These are phyloP conservation scores for Xylaria sp. DNA, from an alignment of 2,329 filamentous ascomycete species.

Conservation along the genomic window DNA sequence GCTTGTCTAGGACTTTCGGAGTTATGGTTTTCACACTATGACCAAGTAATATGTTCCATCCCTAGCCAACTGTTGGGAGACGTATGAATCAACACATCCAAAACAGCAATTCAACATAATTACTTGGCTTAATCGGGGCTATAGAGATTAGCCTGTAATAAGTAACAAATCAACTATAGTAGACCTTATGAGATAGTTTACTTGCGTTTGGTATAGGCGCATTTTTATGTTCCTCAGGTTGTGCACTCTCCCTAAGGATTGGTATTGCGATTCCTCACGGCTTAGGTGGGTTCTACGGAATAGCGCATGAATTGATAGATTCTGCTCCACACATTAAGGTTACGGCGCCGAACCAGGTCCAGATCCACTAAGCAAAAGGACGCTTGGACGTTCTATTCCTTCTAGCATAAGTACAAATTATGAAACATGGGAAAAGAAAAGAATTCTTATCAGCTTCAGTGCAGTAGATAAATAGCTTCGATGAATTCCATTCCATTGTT, in stretches of 20 bases:
- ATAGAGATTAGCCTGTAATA: neutral
- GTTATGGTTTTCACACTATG: neutral
- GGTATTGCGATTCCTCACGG: neutral
- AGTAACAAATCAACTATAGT: neutral
- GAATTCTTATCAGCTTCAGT: neutral
- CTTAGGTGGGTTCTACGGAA: neutral
- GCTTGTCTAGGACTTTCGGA: neutral
- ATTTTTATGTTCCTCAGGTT: neutral
- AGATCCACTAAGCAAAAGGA: neutral
- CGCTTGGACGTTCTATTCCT: neutral
- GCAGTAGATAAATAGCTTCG: too few species aligned
- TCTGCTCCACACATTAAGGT: slow-evolving; percentile 2
- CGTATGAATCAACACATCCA: neutral
- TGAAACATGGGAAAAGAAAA: neutral
- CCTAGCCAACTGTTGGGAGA: neutral
- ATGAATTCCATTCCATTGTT: too few species aligned
- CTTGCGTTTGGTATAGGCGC: neutral
- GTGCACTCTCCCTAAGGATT: neutral
- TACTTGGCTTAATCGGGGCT: neutral
- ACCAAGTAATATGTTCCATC: neutral
- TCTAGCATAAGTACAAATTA: neutral
- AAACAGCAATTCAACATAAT: neutral
- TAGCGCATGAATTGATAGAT: neutral
- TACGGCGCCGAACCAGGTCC: neutral
- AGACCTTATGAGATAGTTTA: neutral